Percentiles rank a stretch among this genome's conserved stretches.
Conservation (phyloP, 768 basidiomycete genomes). For the Hebeloma cylindrosporum region DNA sequence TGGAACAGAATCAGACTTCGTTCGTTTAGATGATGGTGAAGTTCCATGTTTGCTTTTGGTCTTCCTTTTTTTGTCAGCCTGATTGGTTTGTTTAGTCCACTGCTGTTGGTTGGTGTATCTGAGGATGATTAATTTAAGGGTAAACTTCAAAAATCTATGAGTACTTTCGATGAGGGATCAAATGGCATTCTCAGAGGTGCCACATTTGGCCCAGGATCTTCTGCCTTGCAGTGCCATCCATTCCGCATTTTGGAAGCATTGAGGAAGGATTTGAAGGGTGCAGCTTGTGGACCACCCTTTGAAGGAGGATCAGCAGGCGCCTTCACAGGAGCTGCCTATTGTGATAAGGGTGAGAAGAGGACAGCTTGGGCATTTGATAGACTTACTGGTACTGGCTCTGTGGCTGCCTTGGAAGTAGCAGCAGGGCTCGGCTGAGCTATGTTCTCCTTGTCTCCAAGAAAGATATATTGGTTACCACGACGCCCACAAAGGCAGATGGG, state of each 20-base stretch:
- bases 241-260: too few relatives aligned
- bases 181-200: slow-evolving; percentile 2
- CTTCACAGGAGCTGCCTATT: too few relatives aligned
- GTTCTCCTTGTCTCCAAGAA: too few relatives aligned
- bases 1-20: background rate
- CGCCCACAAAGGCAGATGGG: slow-evolving; percentile 7
- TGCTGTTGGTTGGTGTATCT: slow-evolving; percentile 2
- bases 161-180: slow-evolving; percentile 2
- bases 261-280: too few relatives aligned
- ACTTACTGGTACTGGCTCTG: background rate
- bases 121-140: background rate
- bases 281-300: too few relatives aligned
- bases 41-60: background rate
- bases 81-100: slow-evolving; percentile 6
- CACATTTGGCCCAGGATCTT: too few relatives aligned
- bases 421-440: background rate
- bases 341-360: too few relatives aligned
- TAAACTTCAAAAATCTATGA: background rate
- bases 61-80: slow-evolving; percentile 1
- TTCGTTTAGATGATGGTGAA: background rate
- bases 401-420: background rate
- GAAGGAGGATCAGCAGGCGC: too few relatives aligned
- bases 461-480: slow-evolving; percentile 2
- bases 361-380: too few relatives aligned
- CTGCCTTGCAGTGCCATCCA: too few relatives aligned